These are phyloP conservation scores for Lolium multiflorum DNA, from an alignment of 176 grass and related monocot genomes.

Conservation along the genomic window DNA sequence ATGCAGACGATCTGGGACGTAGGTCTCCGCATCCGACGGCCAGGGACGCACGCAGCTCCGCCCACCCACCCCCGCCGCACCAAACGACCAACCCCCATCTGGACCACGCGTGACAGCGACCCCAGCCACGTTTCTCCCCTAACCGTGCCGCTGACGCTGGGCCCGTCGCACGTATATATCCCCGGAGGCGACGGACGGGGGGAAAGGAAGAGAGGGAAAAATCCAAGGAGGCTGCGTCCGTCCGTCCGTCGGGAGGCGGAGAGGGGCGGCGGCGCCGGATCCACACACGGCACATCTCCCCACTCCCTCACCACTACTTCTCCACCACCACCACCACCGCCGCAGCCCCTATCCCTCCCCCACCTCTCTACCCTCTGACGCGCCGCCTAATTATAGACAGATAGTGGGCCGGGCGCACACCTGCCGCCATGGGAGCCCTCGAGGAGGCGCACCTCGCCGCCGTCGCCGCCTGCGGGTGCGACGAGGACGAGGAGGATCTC, in stretches of 20 bases:
- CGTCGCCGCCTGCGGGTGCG: constrained; percentile 37
- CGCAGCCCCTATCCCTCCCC: neutral
- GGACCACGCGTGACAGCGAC: neutral
- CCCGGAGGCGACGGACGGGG: neutral
- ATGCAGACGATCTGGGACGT: neutral
- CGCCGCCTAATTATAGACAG: constrained; percentile 44
- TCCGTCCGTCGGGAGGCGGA: neutral
- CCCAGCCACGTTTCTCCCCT: neutral
- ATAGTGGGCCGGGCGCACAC: constrained; percentile 24
- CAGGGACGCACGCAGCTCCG: no score
- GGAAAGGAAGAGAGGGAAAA: no score
- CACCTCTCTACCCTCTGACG: neutral
- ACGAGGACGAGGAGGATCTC: constrained; percentile 46
- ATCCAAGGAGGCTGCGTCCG: neutral
- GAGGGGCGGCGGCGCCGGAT: constrained; percentile 46
- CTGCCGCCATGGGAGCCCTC: constrained; percentile 66
- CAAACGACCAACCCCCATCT: constrained; percentile 11
- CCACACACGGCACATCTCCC: constrained; percentile 53
- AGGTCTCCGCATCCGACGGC: neutral
- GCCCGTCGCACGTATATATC: neutral
- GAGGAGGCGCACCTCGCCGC: constrained; percentile 65
- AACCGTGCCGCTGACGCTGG: neutral
- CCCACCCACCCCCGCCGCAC: neutral
- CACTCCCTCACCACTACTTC: constrained; percentile 18
- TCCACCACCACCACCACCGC: constrained; percentile 19